phyloP scores from a whole-genome alignment of 495 filamentous ascomycete genomes.

The Oleoguttula mirabilis region DNA sequence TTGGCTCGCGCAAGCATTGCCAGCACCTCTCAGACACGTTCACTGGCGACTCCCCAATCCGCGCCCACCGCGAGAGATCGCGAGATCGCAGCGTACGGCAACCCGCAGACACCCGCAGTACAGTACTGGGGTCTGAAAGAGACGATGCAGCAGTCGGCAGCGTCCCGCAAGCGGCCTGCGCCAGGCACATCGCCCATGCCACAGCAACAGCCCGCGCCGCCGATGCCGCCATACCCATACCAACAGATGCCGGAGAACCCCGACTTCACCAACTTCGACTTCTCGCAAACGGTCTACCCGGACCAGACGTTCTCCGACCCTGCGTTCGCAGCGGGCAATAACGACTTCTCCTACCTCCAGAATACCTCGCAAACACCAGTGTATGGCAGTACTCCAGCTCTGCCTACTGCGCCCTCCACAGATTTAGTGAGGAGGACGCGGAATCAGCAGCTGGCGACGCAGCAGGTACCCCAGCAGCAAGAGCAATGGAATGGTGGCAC shows the following conservation, averaged over 20 bases:
- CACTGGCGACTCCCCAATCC: too few relatives aligned
- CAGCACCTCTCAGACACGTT: too few relatives aligned
- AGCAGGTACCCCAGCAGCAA: constrained; percentile 27
- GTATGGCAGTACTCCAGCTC: constrained; percentile 2
- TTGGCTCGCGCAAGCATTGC: too few relatives aligned
- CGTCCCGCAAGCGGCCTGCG: constrained; percentile 55
- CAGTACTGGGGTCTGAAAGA: neutral
- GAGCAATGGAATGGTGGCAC: constrained; percentile 21
- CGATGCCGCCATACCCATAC: constrained; percentile 38
- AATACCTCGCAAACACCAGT: constrained; percentile 6
- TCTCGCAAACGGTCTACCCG: constrained; percentile 6
- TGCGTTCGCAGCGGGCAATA: constrained; percentile 2
- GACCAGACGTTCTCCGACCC: constrained; percentile 1
- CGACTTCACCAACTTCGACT: constrained; percentile 20
- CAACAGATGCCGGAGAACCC: constrained; percentile 31
- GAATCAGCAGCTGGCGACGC: constrained; percentile 50
- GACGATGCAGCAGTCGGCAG: constrained; percentile 11
- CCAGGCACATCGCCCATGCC: constrained; percentile 43
- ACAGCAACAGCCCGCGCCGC: constrained; percentile 14
- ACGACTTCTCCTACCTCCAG: constrained; percentile 4
- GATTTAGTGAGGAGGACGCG: constrained; percentile 53
- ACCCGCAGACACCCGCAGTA: neutral
- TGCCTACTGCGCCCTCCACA: constrained; percentile 34
- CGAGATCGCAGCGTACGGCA: too few relatives aligned
- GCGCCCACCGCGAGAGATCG: too few relatives aligned